These are phyloP conservation scores for Boehmeria nivea DNA, from an alignment of 306 rosid species.

Conservation along the genomic window DNA sequence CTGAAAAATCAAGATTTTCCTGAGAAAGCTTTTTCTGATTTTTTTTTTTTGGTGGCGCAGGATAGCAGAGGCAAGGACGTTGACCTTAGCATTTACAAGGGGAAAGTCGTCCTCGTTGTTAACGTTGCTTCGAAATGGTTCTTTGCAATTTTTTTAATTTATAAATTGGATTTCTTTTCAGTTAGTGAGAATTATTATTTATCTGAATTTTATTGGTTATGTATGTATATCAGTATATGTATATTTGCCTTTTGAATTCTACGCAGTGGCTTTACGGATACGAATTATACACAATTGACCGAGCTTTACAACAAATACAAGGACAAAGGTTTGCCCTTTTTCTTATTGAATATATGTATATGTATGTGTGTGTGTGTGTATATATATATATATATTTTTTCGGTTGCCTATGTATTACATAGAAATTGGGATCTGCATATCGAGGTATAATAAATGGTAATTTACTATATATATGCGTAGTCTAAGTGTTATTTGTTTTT, in stretches of 20 bases:
- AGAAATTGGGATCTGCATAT: too few relatives aligned
- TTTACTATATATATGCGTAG: too few relatives aligned
- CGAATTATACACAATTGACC: slow-evolving; percentile 78
- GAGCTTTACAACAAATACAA: slow-evolving; percentile 63
- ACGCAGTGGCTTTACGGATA: slow-evolving; percentile 63
- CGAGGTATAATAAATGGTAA: too few relatives aligned
- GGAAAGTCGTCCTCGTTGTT: slow-evolving; percentile 76
- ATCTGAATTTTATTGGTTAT: not conserved
- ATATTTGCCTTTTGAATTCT: not conserved
- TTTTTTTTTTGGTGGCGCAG: slow-evolving; percentile 30
- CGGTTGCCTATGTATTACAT: too few relatives aligned
- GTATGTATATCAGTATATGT: too few relatives aligned
- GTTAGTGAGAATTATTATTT: not conserved
- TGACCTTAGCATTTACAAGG: slow-evolving; percentile 58
- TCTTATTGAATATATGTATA: not conserved
- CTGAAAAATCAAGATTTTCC: not conserved
- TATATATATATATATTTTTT: not conserved
- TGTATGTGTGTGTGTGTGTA: not conserved
- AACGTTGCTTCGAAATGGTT: slow-evolving; percentile 98
- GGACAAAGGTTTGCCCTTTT: slow-evolving; percentile 41
- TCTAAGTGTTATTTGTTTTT: not conserved
- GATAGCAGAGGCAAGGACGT: slow-evolving; percentile 67
- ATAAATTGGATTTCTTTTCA: not conserved
- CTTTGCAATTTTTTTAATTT: slow-evolving; percentile 12
- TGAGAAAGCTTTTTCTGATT: not conserved